Base-by-base conservation (phyloP, 1,139 yeast genomes). In the Yamadazyma epiphylla region DNA sequence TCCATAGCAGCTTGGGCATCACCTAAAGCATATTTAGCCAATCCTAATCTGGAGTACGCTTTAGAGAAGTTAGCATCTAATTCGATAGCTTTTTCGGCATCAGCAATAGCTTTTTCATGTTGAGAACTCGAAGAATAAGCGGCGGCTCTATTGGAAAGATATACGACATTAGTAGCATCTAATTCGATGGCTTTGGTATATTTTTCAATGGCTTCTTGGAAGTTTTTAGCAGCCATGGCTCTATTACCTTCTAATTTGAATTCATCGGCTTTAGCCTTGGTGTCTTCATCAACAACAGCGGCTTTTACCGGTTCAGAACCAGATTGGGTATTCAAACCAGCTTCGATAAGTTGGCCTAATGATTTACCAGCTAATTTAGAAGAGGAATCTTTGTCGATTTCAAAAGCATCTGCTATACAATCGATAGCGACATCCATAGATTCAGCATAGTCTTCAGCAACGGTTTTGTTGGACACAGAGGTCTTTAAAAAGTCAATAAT, bases 381-480 rank as follows among this genome's bases (percentile, higher is more conserved):
- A 10, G 59, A 51, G 25, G 65, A 66, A 13, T 65, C 75, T 45
- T 68, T 66, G 40, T 77, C 73, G 20, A 91, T 80, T 35, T 71
- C 81, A 56, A 83, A 91, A 5, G 95, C 89, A 49, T 89, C 97
- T 19, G 87, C 77, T 37, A 91, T 76, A 64, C 96, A 87, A 51
- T 86, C 96, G 48, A 88, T 75, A 43, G 97, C 97, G 30, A 91
- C 95, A 43, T 89, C 96, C 51, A 91, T 71, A n/a, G 96, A 86
- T 46, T 91, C 98, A 37, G 73, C 73, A 51, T 80, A 86, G 45
- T 89, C 97, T 42, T 80, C 84, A 24, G 81, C 64, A 30, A 89
- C 74, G 28, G 75, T 71, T 32, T 86, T 85, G 42, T 74, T 70
- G 26, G 70, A 53, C 20, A 84, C 75, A 6, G 87, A 65, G 15